Percentiles rank a stretch among this genome's conserved stretches.
Conservation (phyloP, 2,329 filamentous ascomycete species). For the Aspergillus clavatus region DNA sequence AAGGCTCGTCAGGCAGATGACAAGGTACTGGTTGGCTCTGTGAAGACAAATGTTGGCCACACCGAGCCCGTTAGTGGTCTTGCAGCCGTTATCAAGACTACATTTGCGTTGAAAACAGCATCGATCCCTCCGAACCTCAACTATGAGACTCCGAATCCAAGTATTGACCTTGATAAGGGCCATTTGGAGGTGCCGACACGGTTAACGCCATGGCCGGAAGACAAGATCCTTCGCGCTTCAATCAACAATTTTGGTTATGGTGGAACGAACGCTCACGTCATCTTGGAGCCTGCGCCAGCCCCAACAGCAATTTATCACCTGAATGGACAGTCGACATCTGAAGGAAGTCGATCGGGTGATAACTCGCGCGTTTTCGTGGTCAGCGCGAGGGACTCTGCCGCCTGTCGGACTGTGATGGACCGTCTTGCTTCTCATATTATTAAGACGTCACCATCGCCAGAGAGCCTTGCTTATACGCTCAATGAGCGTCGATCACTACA, state of each 20-base stretch:
- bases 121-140: slow-evolving; percentile 16
- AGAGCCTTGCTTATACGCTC: no score
- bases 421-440: no score
- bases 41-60: slow-evolving; percentile 45
- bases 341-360: no score
- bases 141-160: slow-evolving; percentile 30
- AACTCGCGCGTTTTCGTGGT: neutral
- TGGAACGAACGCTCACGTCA: slow-evolving; percentile 18
- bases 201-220: slow-evolving; percentile 8
- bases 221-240: slow-evolving; percentile 5
- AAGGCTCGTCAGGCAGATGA: neutral
- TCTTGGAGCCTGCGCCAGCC: neutral
- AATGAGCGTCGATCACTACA: no score
- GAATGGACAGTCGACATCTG: no score
- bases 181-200: slow-evolving; percentile 9
- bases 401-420: no score
- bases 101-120: slow-evolving; percentile 39
- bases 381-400: no score
- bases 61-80: slow-evolving; percentile 44
- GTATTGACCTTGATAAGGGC: slow-evolving; percentile 8
- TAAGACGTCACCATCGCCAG: no score
- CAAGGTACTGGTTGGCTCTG: slow-evolving; percentile 17
- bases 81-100: slow-evolving; percentile 41
- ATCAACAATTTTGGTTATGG: slow-evolving; percentile 24
- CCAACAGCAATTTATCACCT: no score